Evolutionary conservation across 2,329 filamentous ascomycete genomes (phyloP).

Genomic region (Emergomyces africanus): DNA sequence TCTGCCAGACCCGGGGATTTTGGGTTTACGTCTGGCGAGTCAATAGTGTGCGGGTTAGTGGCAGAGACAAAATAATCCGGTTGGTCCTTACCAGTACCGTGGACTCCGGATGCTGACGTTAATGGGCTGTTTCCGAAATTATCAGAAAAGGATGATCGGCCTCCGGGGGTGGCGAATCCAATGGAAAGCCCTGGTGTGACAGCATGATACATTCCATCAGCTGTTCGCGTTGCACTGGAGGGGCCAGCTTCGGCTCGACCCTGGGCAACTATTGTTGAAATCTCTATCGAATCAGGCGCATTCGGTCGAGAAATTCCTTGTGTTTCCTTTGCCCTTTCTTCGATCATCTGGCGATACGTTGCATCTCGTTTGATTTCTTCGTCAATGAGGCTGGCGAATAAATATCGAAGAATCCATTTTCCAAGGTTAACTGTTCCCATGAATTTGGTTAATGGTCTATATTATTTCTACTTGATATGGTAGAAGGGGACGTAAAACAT

Average conservation of each 20-base stretch:
- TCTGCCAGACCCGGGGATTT: conserved; percentile 13
- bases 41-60: conserved; percentile 10
- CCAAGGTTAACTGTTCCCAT: conserved; percentile 65
- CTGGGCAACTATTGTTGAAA: conserved; percentile 28
- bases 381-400: conserved; percentile 80
- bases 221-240: conserved; percentile 41
- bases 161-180: conserved; percentile 56
- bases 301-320: conserved; percentile 43
- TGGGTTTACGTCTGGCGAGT: conserved; percentile 12
- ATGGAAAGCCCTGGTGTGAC: conserved; percentile 68
- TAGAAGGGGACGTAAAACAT: conserved; percentile 25
- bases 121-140: conserved; percentile 18
- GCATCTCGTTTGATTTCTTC: conserved; percentile 81
- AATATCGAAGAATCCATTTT: conserved; percentile 87
- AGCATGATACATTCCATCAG: conserved; percentile 47
- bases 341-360: conserved; percentile 54
- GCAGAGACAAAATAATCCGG: conserved; percentile 8
- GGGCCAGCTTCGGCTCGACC: background rate
- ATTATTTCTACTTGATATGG: background rate
- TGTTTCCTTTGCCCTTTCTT: conserved; percentile 49
- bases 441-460: background rate
- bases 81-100: background rate
- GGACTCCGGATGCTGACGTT: conserved; percentile 19
- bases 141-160: conserved; percentile 12
- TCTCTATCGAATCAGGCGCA: conserved; percentile 48